These are phyloP conservation scores for Podospora bellae-mahoneyi DNA, from an alignment of 495 filamentous ascomycete genomes.

Conservation along the genomic window DNA sequence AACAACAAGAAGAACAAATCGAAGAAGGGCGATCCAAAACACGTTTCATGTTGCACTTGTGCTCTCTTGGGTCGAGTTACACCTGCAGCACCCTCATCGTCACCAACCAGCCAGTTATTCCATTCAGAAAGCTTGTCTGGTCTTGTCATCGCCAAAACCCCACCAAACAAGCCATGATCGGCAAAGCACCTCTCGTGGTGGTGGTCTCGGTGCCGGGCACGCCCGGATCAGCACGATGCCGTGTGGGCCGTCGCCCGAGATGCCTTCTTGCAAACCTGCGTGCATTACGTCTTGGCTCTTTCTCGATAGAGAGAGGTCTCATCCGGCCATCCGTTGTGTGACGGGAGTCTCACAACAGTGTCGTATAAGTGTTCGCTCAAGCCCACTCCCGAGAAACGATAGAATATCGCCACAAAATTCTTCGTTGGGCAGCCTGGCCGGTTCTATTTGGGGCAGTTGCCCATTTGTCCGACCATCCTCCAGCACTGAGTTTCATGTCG, in stretches of 20 bases:
- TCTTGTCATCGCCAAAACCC: background rate
- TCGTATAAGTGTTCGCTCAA: too few species aligned
- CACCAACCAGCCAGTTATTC: background rate
- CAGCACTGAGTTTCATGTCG: conserved; percentile 13
- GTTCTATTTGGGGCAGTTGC: conserved; percentile 4
- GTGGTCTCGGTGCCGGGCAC: background rate
- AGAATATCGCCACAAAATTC: background rate
- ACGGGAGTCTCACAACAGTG: too few species aligned
- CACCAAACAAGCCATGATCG: background rate
- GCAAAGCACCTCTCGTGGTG: background rate
- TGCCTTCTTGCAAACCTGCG: background rate
- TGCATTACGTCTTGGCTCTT: too few species aligned
- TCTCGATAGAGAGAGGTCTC: too few species aligned
- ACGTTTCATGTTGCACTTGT: background rate
- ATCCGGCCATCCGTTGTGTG: too few species aligned
- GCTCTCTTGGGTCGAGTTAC: background rate
- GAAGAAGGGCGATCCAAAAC: background rate
- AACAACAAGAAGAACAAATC: background rate
- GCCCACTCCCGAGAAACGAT: background rate
- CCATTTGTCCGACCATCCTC: background rate
- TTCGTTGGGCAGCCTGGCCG: background rate
- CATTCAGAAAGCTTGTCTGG: background rate
- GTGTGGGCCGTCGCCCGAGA: background rate
- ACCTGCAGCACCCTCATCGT: background rate
- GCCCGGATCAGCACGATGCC: background rate